These are phyloP conservation scores for Fusarium sp. DNA, from an alignment of 2,329 filamentous ascomycete genomes.

Conservation along the genomic window DNA sequence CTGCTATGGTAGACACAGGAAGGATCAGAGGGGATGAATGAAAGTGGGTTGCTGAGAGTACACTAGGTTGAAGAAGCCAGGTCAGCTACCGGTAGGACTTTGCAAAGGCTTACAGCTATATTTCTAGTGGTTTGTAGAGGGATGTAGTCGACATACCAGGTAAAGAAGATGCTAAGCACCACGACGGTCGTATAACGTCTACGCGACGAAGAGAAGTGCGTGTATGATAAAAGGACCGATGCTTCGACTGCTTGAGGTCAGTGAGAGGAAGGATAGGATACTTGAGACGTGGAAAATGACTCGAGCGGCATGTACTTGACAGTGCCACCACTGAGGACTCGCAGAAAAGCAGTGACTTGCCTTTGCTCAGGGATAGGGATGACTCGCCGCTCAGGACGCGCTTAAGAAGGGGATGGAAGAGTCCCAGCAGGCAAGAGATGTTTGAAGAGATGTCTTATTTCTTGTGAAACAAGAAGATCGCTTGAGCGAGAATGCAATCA, in stretches of 20 bases:
- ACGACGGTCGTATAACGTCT: neutral
- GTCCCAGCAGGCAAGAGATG: neutral
- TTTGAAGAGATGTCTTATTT: neutral
- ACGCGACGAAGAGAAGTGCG: neutral
- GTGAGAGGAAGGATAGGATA: neutral
- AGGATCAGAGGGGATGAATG: neutral
- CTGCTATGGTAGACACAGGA: neutral
- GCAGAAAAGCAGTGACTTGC: constrained; percentile 3
- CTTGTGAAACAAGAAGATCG: neutral
- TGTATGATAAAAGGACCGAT: neutral
- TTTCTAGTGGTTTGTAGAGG: neutral
- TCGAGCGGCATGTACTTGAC: neutral
- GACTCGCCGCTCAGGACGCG: neutral
- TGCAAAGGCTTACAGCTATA: neutral
- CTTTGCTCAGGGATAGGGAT: neutral
- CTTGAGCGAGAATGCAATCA: neutral
- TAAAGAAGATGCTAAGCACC: neutral
- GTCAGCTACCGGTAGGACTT: neutral
- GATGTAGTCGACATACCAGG: neutral
- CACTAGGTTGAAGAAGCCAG: neutral
- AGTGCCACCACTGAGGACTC: neutral
- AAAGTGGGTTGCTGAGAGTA: neutral
- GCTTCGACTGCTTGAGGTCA: neutral
- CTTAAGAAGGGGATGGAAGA: neutral
- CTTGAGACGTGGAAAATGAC: neutral